Conservation (phyloP, 2,329 filamentous ascomycete species). For the Epichloe festucae region DNA sequence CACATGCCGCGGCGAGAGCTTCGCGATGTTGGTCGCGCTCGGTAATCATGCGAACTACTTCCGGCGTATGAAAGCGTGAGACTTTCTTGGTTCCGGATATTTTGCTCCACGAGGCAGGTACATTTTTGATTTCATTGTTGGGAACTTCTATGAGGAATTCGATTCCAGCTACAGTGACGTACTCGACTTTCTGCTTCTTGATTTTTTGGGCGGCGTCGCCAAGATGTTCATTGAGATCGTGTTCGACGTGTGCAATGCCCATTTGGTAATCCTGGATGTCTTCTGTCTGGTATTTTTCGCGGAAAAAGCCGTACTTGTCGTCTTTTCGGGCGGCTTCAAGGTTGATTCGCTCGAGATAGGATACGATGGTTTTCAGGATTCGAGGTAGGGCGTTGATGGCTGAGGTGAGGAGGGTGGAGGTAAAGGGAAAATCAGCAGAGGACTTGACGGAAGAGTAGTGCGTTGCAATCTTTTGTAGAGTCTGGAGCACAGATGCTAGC, state of each 20-base stretch:
- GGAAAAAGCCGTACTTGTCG: slow-evolving; percentile 91
- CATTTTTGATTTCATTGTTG: slow-evolving; percentile 67
- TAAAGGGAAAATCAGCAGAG: slow-evolving; percentile 57
- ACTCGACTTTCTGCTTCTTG: slow-evolving; percentile 57
- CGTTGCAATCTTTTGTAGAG: slow-evolving; percentile 65
- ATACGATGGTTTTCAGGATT: slow-evolving; percentile 60
- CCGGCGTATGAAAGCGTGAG: slow-evolving; percentile 86
- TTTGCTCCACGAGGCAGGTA: slow-evolving; percentile 90
- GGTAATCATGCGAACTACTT: slow-evolving; percentile 68
- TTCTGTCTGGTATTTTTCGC: slow-evolving; percentile 75
- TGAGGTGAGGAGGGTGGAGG: slow-evolving; percentile 53
- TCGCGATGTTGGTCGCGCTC: slow-evolving; percentile 94
- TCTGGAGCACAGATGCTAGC: slow-evolving; percentile 72
- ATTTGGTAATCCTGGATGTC: slow-evolving; percentile 80
- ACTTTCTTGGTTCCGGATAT: slow-evolving; percentile 88
- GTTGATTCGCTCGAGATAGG: slow-evolving; percentile 76
- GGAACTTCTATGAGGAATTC: slow-evolving; percentile 90
- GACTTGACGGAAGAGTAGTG: slow-evolving; percentile 59
- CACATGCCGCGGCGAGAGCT: slow-evolving; percentile 80
- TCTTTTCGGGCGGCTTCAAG: slow-evolving; percentile 68
- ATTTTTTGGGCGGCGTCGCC: slow-evolving; percentile 58
- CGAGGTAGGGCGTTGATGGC: slow-evolving; percentile 64
- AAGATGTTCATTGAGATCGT: slow-evolving; percentile 71
- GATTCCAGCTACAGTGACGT: slow-evolving; percentile 76
- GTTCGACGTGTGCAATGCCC: slow-evolving; percentile 82